Base-by-base conservation (phyloP, 1,284 basidiomycete genomes). In the Austroboletus novae-zelandiae region DNA sequence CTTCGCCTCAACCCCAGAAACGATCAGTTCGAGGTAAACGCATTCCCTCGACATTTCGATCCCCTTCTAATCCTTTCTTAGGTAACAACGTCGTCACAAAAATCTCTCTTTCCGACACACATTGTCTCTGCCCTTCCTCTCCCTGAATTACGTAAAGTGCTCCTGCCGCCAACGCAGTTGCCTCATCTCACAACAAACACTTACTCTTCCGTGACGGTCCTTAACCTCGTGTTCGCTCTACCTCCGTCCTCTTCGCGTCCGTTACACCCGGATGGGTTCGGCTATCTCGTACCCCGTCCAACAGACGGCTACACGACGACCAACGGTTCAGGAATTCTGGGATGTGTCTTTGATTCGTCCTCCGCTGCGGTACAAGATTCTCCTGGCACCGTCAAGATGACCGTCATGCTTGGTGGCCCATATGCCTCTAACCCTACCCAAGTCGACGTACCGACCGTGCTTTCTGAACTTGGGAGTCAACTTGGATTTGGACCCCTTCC, bases 371-470 rank as follows among this genome's bases (percentile, higher is more conserved):
- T 76, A 14, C 89, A 94, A 59, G 89, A 94, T 61, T 63, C 67
- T 2, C 68, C 66, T 23, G 57, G 52, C 11, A 57, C 64, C 25
- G 65, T 79, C 59, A 97, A 97, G 66, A 67, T 97, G 54, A 95
- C 95, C 0, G 81, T 94, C 45, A 97, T 99, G 92, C 73, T 94
- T 35, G 94, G 95, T 13, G 94, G 94, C 0, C 89, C 91, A 75
- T 35, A 62, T 40, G 7, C 45, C 17, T 45, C 52, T 4, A 40
- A 27, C 45, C 31, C 47, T 34, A 31, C 51, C 18, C 53, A 51
- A 25, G 52, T 66, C 15, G 50, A 59, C 64, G 63, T 75, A 3
- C 68, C 73, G 5, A 25, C 37, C 15, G 42, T 66, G 13, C 54
- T 70, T 36, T 54, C 54, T 20, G 64, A 64, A 36, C 79, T 88